phyloP scores from a whole-genome alignment of 1,284 basidiomycete genomes.

The Ganoderma resinaceum region DNA sequence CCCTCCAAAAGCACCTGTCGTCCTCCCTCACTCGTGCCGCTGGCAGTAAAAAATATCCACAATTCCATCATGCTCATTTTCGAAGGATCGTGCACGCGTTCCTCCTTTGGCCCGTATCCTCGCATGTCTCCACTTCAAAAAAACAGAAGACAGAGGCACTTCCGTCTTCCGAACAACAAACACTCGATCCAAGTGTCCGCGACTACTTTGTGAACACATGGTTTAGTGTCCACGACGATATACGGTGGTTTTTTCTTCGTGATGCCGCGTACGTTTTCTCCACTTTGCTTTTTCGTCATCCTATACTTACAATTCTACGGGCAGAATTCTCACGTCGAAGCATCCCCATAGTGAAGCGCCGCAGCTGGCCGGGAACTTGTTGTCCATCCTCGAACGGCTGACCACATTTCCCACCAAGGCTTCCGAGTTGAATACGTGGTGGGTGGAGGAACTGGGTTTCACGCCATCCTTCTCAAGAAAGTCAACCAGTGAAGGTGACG shows the following conservation, averaged over 20 bases:
- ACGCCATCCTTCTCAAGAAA: constrained; percentile 62
- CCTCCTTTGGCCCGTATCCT: constrained; percentile 66
- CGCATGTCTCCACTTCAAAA: constrained; percentile 40
- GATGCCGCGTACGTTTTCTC: constrained; percentile 72
- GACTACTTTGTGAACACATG: constrained; percentile 73
- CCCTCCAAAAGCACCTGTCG: constrained; percentile 81
- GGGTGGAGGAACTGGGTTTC: constrained; percentile 76
- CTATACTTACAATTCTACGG: background rate
- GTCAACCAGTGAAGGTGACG: constrained; percentile 42
- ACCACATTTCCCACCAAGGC: constrained; percentile 83
- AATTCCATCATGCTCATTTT: constrained; percentile 77
- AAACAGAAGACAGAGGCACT: constrained; percentile 31
- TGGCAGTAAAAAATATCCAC: constrained; percentile 49
- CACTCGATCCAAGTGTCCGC: constrained; percentile 65
- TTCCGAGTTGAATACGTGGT: constrained; percentile 86
- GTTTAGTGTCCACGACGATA: constrained; percentile 86
- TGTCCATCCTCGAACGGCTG: constrained; percentile 80
- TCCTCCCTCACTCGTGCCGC: constrained; percentile 56
- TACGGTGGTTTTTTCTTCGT: constrained; percentile 93
- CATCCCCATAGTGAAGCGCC: constrained; percentile 44
- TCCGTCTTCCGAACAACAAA: constrained; percentile 37
- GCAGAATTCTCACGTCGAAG: constrained; percentile 34
- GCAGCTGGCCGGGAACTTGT: constrained; percentile 65
- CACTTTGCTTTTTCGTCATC: background rate
- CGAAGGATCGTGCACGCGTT: constrained; percentile 67